Evolutionary conservation across 768 basidiomycete genomes (phyloP).

Genomic region (Tulasnella sp.): DNA sequence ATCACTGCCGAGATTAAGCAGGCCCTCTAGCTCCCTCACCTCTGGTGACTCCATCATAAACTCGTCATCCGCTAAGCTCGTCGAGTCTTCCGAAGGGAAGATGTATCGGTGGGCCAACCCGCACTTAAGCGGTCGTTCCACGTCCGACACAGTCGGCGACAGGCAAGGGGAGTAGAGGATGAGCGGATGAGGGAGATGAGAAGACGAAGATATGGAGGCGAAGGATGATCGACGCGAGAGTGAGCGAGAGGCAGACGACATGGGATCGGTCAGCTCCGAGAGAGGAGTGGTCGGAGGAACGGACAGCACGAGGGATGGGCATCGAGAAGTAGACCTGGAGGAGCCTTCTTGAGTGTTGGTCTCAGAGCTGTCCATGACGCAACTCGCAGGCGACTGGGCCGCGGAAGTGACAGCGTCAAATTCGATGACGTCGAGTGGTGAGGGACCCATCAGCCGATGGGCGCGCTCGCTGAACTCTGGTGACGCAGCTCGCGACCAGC

Average conservation of each 20-base stretch:
- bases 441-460: background rate
- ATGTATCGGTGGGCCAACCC: conserved; percentile 13
- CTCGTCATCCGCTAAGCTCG: background rate
- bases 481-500: conserved; percentile 2
- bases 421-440: background rate
- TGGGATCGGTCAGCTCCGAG: too few species aligned
- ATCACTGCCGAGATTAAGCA: background rate
- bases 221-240: conserved; percentile 3
- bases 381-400: background rate
- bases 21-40: background rate
- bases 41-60: background rate
- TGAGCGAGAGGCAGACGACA: too few species aligned
- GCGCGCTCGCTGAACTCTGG: background rate
- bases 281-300: background rate
- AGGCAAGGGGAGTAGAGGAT: conserved; percentile 11
- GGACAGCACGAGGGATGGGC: background rate
- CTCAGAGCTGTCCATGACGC: too few species aligned
- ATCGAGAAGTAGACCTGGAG: background rate
- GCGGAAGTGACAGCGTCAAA: background rate
- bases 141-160: conserved; percentile 2
- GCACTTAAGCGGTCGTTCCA: conserved; percentile 8
- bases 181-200: background rate
- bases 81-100: background rate
- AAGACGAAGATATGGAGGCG: background rate
- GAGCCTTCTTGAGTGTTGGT: background rate